Conservation (phyloP, 1,284 basidiomycete genomes). For the Puccinia coronata region DNA sequence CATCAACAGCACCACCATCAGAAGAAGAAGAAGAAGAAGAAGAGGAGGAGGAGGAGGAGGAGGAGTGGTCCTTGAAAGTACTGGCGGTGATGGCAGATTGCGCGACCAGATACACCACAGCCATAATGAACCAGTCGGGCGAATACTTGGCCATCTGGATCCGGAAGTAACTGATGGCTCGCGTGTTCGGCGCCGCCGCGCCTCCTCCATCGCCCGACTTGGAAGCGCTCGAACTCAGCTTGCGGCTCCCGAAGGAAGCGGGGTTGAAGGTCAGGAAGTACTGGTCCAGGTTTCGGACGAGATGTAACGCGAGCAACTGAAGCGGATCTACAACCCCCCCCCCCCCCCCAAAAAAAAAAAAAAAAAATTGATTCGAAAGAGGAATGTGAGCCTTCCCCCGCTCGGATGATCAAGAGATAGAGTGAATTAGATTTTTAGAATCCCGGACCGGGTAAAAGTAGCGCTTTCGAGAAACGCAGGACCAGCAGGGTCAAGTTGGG, state of each 20-base stretch:
- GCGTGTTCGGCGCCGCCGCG: no score
- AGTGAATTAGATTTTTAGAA: no score
- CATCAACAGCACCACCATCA: no score
- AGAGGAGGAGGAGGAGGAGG: not conserved
- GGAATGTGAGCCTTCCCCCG: no score
- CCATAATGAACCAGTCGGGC: conserved; percentile 37
- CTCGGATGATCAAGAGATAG: no score
- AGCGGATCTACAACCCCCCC: conserved; percentile 6
- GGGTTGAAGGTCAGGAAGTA: conserved; percentile 8
- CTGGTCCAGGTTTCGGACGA: not conserved
- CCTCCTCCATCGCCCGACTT: not conserved
- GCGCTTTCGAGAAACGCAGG: conserved; percentile 31
- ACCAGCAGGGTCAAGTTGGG: conserved; percentile 20
- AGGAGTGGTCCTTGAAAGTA: not conserved
- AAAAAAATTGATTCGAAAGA: not conserved
- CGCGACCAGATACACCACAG: conserved; percentile 23
- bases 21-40: no score
- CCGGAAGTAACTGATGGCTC: not conserved
- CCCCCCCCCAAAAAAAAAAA: not conserved
- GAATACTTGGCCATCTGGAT: conserved; percentile 20
- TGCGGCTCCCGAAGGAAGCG: not conserved
- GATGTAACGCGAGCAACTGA: conserved; percentile 6
- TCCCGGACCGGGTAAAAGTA: conserved; percentile 35
- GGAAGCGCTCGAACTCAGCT: not conserved
- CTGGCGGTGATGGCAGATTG: conserved; percentile 5